phyloP scores from a whole-genome alignment of 1,139 yeast genomes.

The Spathaspora jeffriesii region DNA sequence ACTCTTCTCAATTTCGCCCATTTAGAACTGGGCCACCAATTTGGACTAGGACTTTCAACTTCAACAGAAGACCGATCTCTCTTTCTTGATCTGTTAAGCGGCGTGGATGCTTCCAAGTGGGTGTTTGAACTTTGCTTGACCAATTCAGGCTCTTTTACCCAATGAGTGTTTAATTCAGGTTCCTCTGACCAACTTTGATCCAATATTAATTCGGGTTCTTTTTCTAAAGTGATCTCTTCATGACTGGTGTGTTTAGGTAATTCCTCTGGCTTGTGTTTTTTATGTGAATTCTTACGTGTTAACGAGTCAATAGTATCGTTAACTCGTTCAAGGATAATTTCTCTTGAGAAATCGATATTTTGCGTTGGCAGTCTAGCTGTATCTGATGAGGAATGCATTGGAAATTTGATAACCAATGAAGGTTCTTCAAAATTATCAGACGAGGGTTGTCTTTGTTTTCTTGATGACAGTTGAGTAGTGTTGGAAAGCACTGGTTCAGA shows the following conservation, averaged over 20 bases:
- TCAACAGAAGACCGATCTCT: not conserved
- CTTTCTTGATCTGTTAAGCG: not conserved
- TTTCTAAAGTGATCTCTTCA: not conserved
- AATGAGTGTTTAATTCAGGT: constrained; percentile 12
- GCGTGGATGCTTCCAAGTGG: constrained; percentile 2
- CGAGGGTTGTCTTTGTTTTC: not conserved
- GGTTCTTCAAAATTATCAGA: not conserved
- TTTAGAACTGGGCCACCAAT: constrained; percentile 22
- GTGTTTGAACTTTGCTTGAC: not conserved
- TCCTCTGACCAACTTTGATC: not conserved
- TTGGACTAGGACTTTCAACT: not conserved
- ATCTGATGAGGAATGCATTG: not conserved
- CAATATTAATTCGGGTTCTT: not conserved
- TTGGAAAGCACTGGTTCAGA: too few species aligned
- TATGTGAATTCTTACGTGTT: not conserved
- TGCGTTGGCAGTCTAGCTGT: not conserved
- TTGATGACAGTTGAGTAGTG: too few species aligned
- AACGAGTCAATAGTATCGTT: constrained; percentile 13
- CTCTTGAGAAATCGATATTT: constrained; percentile 1
- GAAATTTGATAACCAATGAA: too few species aligned
- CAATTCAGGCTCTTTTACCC: constrained; percentile 7
- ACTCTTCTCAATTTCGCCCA: constrained; percentile 27
- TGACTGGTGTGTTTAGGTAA: not conserved
- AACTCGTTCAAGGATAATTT: constrained; percentile 12
- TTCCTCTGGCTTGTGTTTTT: not conserved